These are phyloP conservation scores for Sporothrix dimorphospora DNA, from an alignment of 2,329 filamentous ascomycete species.

Conservation along the genomic window DNA sequence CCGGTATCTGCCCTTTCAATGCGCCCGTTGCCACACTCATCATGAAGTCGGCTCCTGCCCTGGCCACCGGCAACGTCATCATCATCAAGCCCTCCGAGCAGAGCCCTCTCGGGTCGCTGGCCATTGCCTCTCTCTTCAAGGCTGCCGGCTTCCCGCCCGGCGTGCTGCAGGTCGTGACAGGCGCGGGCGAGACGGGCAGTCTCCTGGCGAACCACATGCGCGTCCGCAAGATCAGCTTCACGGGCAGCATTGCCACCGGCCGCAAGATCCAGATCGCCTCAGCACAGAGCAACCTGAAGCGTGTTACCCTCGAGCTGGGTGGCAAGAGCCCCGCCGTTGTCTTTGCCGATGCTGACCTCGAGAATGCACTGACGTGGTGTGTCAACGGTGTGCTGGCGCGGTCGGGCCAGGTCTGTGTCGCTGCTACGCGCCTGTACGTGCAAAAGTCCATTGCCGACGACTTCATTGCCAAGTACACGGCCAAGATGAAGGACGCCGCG, in stretches of 20 bases:
- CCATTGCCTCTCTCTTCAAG: conserved; percentile 64
- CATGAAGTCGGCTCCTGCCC: conserved; percentile 67
- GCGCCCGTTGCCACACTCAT: conserved; percentile 61
- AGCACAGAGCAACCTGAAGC: conserved; percentile 61
- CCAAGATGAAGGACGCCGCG: conserved; percentile 45
- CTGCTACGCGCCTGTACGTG: conserved; percentile 51
- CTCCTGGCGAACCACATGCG: conserved; percentile 33
- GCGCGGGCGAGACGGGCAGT: conserved; percentile 51
- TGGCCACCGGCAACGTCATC: conserved; percentile 59
- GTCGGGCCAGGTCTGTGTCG: conserved; percentile 54
- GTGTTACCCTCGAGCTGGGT: conserved; percentile 62
- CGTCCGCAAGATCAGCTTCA: conserved; percentile 65
- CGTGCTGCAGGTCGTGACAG: conserved; percentile 69
- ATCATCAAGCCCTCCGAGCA: conserved; percentile 61
- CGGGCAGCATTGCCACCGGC: conserved; percentile 61
- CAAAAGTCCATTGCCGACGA: conserved; percentile 44
- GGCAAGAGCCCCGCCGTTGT: conserved; percentile 63
- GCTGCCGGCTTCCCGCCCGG: conserved; percentile 70
- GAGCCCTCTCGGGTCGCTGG: conserved; percentile 58
- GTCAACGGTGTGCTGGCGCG: conserved; percentile 43
- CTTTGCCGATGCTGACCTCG: conserved; percentile 60
- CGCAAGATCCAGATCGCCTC: conserved; percentile 63
- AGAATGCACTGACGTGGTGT: conserved; percentile 58
- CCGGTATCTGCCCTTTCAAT: conserved; percentile 43
- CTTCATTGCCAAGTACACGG: conserved; percentile 48